Conservation (phyloP, 805 yeast species). For the Suhomyces sp. region DNA sequence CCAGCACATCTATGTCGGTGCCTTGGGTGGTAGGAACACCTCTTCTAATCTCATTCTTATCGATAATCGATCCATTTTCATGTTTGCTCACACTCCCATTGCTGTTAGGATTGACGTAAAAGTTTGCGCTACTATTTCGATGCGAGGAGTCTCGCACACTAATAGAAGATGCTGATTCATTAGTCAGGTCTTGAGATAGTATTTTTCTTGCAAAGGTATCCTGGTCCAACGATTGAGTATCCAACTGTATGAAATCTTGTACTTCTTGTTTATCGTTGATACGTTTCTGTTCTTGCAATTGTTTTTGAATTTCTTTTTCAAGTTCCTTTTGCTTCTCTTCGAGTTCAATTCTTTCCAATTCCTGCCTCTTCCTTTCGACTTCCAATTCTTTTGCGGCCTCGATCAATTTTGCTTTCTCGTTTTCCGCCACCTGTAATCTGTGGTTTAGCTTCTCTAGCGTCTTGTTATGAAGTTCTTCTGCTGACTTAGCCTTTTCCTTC, state of each 20-base stretch:
- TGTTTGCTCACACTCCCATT: too few species aligned
- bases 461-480: conserved; percentile 9
- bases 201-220: too few species aligned
- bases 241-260: too few species aligned
- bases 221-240: too few species aligned
- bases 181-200: too few species aligned
- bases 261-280: too few species aligned
- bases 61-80: too few species aligned
- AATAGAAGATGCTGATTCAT: too few species aligned
- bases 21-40: conserved; percentile 12
- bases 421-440: conserved; percentile 8
- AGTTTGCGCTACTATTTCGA: too few species aligned
- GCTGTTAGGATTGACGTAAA: too few species aligned
- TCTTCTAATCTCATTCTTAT: conserved; percentile 6
- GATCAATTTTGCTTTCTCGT: conserved; percentile 11
- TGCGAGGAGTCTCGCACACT: too few species aligned
- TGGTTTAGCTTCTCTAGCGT: conserved; percentile 4
- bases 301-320: neutral
- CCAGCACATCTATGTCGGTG: conserved; percentile 13
- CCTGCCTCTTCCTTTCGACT: neutral
- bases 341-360: neutral
- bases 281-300: too few species aligned
- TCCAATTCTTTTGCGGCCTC: neutral
- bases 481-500: conserved; percentile 14
- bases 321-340: neutral